Evolutionary conservation across 2,329 filamentous ascomycete species (phyloP).

Genomic region (Fusarium tuaranense): DNA sequence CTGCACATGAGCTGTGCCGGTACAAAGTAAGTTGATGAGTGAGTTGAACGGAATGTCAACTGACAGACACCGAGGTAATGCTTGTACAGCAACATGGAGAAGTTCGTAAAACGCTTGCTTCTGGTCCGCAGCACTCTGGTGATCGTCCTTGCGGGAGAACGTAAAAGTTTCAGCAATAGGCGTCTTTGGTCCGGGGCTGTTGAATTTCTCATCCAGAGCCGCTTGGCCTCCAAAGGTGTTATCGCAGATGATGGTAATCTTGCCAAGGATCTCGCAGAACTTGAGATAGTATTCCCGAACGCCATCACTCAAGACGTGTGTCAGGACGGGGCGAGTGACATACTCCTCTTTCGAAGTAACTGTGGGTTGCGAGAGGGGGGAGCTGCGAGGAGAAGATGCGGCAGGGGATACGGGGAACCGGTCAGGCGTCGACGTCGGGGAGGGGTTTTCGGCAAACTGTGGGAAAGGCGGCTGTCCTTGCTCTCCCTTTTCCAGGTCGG

Average conservation of each 20-base stretch:
- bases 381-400: slow-evolving; percentile 51
- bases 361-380: slow-evolving; percentile 40
- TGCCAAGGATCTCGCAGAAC: slow-evolving; percentile 95
- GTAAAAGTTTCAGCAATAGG: slow-evolving; percentile 95
- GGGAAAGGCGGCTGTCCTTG: slow-evolving; percentile 86
- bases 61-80: slow-evolving; percentile 92
- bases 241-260: slow-evolving; percentile 96
- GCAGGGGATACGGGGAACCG: slow-evolving; percentile 58
- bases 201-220: slow-evolving; percentile 94
- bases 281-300: slow-evolving; percentile 87
- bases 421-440: slow-evolving; percentile 52
- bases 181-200: slow-evolving; percentile 87
- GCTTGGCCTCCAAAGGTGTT: slow-evolving; percentile 97
- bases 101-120: slow-evolving; percentile 97
- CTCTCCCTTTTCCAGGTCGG: slow-evolving; percentile 88
- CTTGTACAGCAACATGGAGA: slow-evolving; percentile 94
- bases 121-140: slow-evolving; percentile 78
- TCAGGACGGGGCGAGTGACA: slow-evolving; percentile 73
- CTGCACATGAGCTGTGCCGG: slow-evolving; percentile 95
- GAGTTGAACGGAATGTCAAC: slow-evolving; percentile 92
- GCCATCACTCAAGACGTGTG: slow-evolving; percentile 75
- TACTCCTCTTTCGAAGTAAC: slow-evolving; percentile 66
- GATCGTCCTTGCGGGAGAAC: slow-evolving; percentile 86
- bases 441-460: slow-evolving; percentile 52
- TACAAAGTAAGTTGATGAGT: slow-evolving; percentile 93